Base-by-base conservation (phyloP, 192 early-diverging fungal species). In the Backusella sp. region DNA sequence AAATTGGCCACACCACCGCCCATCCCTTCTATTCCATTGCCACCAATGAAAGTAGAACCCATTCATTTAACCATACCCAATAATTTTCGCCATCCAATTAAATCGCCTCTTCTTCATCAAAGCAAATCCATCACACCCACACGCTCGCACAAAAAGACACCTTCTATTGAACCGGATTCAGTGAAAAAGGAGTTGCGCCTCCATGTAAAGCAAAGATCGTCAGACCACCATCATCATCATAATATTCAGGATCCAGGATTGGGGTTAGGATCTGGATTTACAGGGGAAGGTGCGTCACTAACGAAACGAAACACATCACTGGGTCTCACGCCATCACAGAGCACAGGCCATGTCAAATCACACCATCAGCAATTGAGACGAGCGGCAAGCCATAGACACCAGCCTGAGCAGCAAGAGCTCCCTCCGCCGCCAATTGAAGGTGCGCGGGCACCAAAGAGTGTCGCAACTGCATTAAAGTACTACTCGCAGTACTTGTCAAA, bases 401-500 rank as follows among this genome's bases (percentile, higher is more conserved):
- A 52, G 23, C 26, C 56, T 3, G 37, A 66, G 26, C 46, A 66
- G 23, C 46, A 35, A 44, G 34, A 46, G 11, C 37, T 26, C 11
- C 19, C 53, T 5, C 23, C 23, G 7, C 0, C 21, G 0, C 56
- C 56, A 0, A 11, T 62, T 14, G 56, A 62, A 28, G 56, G 56
- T 4, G 56, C 56, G 26, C 56, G 56, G 2, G 56, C 56, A 14
- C 56, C 56, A 62, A 62, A 62, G 56, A 62, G 56, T 62, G 56
- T 62, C 0, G 56, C 56, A 0, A 62, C 88, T 21, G 91, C 90
- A 28, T 74, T 92, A 49, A 89, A 90, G 62, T 80, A 87, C 4
- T 91, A 92, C 69, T 86, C 88, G 2, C 87, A 88, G 26, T 88
- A 92, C 73, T 82, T 98, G 71, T 96, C 93, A 6, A 77, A 85